These are phyloP conservation scores for Nemania bipapillata DNA, from an alignment of 2,329 filamentous ascomycete genomes.

Conservation along the genomic window DNA sequence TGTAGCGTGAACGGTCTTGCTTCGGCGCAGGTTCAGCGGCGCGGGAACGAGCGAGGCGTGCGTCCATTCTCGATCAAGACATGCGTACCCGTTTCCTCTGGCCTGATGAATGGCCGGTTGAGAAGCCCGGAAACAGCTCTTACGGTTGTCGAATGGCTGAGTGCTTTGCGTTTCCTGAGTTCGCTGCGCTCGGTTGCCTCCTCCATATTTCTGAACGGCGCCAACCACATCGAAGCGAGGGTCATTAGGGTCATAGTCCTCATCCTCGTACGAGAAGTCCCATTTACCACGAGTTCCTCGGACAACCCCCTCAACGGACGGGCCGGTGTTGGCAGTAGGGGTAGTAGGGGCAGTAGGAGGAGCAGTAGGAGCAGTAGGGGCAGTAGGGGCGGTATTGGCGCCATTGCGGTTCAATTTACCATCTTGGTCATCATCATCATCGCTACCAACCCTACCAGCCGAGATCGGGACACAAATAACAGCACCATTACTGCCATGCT, in stretches of 20 bases:
- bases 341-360: too few relatives aligned
- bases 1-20: neutral
- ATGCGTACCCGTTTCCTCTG: too few relatives aligned
- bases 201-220: neutral
- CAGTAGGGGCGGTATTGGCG: too few relatives aligned
- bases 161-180: neutral
- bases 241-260: conserved; percentile 7
- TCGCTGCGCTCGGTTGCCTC: neutral
- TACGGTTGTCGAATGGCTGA: too few relatives aligned
- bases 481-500: too few relatives aligned
- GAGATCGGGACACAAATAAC: too few relatives aligned
- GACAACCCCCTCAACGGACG: neutral
- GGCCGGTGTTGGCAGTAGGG: too few relatives aligned
- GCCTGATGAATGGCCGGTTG: neutral
- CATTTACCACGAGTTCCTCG: neutral
- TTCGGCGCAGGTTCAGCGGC: conserved; percentile 1
- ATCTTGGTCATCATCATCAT: neutral
- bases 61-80: conserved; percentile 11
- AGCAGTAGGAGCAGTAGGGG: too few relatives aligned
- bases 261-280: neutral
- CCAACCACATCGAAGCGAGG: conserved; percentile 15
- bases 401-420: too few relatives aligned
- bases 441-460: too few relatives aligned
- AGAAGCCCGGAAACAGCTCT: too few relatives aligned
- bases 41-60: conserved; percentile 12